Base-by-base conservation (phyloP, 192 early-diverging fungal genomes). In the Backusella psychrophila region DNA sequence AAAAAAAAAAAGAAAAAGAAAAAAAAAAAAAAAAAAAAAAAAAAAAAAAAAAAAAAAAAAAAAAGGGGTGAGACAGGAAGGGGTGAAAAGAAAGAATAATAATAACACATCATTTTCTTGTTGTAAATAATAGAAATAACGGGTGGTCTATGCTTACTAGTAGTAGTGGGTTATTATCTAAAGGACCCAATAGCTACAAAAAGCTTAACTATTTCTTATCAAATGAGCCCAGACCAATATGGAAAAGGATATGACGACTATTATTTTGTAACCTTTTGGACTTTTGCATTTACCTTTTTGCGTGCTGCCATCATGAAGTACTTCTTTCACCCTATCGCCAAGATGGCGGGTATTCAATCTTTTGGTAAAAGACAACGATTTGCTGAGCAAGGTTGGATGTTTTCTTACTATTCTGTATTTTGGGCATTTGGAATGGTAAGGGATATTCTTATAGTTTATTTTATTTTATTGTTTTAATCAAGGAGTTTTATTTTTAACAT, bases 351-450 rank as follows among this genome's bases (percentile, higher is more conserved):
- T 17, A 83, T 88, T 31, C 75, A 77, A 56, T 77, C 78, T 33
- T 67, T 76, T 23, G 66, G 21, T 53, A 86, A 83, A 59, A 77
- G 77, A 75, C 82, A 75, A 71, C 88, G 92, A 67, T 91, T 94
- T 68, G 87, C 89, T 65, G 93, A 94, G 76, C 93, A 94, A 71
- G 90, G 91, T 14, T 94, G 91, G 85, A 83, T 85, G 38, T 83
- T 88, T 8, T 75, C 91, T 9, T 94, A 90, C 83, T 93, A 92
- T 77, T 74, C 83, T 23, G 38, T 88, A 11, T 93, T 91, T 29
- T 91, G 89, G 84, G 63, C 85, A 21, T 74, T 85, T n/a, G 93
- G 93, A 59, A 85, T 93, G 87, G 89, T 90, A 84, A 78, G 82
- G 74, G 15, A 39, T 59, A 19, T 7, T 21, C 7, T 38, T 39